A percentile compares a stretch with the other conserved stretches of the same genome.
These are phyloP conservation scores for Lunularia cruciata DNA, from an alignment of 225 moss, liverwort and hornwort genomes.

Conservation along the genomic window DNA sequence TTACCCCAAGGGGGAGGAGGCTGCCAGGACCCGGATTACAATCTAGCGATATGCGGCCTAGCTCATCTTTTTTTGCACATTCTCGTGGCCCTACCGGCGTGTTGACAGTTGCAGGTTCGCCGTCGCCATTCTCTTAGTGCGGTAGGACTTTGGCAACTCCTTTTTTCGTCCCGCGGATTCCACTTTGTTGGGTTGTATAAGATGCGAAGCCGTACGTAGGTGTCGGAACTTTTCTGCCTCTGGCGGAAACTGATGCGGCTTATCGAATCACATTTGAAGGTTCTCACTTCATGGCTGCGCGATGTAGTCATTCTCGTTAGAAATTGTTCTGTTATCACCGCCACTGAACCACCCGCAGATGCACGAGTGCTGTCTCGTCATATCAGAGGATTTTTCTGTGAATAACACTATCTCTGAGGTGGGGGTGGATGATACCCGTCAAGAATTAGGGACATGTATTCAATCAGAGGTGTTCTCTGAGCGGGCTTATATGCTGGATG, in stretches of 20 bases:
- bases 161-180: not conserved
- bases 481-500: constrained; percentile 10
- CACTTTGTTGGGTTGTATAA: not conserved
- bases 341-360: not conserved
- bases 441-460: no score
- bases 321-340: no score
- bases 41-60: not conserved
- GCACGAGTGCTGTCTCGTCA: no score
- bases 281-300: no score
- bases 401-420: not conserved
- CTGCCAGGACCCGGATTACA: constrained; percentile 27
- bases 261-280: no score
- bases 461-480: no score
- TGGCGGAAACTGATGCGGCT: not conserved
- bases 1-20: constrained; percentile 40
- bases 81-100: not conserved
- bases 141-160: not conserved
- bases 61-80: not conserved
- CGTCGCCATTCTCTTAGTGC: constrained; percentile 1
- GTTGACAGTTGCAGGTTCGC: constrained; percentile 5
- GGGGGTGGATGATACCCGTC: not conserved
- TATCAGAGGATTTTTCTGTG: constrained; percentile 3
- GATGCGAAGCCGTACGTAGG: not conserved
- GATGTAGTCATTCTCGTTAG: no score
- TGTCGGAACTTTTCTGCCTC: not conserved